These are phyloP conservation scores for Phytophthora capsici DNA, from an alignment of 352 stramenopile species.

Conservation along the genomic window DNA sequence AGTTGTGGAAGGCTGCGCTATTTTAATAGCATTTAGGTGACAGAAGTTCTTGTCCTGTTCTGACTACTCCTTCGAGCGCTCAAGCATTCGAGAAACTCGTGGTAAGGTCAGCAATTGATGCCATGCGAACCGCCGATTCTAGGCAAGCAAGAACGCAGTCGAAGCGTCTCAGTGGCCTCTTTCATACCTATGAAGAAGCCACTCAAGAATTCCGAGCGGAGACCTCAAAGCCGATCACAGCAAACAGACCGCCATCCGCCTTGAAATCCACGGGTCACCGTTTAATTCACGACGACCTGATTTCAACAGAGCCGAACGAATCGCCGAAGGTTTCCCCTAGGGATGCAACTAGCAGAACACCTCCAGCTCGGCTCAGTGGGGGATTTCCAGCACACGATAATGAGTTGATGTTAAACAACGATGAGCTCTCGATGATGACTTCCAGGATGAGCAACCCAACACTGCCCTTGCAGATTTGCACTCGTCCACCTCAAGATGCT, in stretches of 20 bases:
- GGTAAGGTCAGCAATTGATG: slow-evolving; percentile 7
- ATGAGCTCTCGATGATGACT: slow-evolving; percentile 11
- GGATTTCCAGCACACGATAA: slow-evolving; percentile 10
- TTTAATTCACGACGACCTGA: slow-evolving; percentile 33
- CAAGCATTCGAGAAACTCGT: neutral
- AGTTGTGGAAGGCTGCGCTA: no score
- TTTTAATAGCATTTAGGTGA: no score
- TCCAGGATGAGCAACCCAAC: slow-evolving; percentile 3
- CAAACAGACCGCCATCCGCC: slow-evolving; percentile 7
- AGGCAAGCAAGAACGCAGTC: slow-evolving; percentile 7
- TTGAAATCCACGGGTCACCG: slow-evolving; percentile 26
- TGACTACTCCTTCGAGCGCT: neutral
- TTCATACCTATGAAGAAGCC: slow-evolving; percentile 13
- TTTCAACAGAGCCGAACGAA: slow-evolving; percentile 2
- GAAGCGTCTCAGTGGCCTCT: slow-evolving; percentile 8
- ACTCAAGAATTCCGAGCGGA: slow-evolving; percentile 15
- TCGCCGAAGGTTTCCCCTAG: slow-evolving; percentile 13
- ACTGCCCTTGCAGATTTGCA: slow-evolving; percentile 7
- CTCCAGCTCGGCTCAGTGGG: slow-evolving; percentile 15
- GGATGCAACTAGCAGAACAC: slow-evolving; percentile 3
- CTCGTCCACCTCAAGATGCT: slow-evolving; percentile 18
- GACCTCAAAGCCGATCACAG: neutral
- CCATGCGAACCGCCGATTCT: slow-evolving; percentile 29
- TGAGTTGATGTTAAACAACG: slow-evolving; percentile 1
- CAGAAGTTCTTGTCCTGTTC: neutral